Evolutionary conservation across 2,329 filamentous ascomycete genomes (phyloP).

Genomic region (Alternaria sp.): DNA sequence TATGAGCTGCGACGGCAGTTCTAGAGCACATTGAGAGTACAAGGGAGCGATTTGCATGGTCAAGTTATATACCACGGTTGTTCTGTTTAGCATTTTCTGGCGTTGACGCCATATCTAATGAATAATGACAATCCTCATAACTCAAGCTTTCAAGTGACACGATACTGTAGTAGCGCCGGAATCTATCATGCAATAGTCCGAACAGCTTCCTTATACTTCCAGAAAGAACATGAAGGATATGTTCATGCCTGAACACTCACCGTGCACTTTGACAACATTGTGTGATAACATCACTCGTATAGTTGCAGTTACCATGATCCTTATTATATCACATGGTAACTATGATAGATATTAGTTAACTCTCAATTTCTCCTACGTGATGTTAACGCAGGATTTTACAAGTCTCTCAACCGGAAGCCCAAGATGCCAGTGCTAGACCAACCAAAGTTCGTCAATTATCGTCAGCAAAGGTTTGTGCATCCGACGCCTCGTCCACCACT

Average conservation of each 20-base stretch:
- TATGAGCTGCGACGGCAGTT: not conserved
- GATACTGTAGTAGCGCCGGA: not conserved
- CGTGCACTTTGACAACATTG: not conserved
- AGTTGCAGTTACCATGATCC: not conserved
- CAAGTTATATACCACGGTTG: not conserved
- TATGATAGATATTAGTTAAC: not conserved
- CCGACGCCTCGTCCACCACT: not conserved
- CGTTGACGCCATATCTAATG: slow-evolving; percentile 3
- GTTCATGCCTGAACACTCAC: not conserved
- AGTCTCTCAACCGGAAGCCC: not conserved
- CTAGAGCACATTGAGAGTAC: rapidly evolving
- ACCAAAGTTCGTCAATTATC: not conserved
- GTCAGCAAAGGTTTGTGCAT: not conserved
- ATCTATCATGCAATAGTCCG: not conserved
- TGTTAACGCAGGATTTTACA: not conserved
- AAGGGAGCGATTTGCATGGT: slow-evolving; percentile 10
- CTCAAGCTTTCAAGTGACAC: not conserved
- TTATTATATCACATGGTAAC: not conserved
- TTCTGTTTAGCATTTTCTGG: not conserved
- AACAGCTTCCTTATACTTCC: not conserved
- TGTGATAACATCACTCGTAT: not conserved
- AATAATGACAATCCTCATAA: not conserved
- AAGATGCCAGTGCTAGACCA: not conserved
- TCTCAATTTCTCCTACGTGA: not conserved
- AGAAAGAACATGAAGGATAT: not conserved